Conservation (phyloP, 345 rosid genomes). For the Gossypium stocksii region DNA sequence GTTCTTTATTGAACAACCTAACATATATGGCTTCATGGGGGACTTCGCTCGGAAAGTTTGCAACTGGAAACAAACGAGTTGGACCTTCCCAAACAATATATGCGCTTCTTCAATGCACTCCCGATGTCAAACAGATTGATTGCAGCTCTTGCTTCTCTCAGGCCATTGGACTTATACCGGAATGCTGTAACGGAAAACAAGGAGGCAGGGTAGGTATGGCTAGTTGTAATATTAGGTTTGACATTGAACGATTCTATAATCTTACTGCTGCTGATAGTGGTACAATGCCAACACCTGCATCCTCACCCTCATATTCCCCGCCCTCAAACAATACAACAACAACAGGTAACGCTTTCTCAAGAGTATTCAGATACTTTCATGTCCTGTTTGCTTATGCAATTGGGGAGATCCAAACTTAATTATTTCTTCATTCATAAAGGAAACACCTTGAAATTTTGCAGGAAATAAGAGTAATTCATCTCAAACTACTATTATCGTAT, state of each 20-base stretch:
- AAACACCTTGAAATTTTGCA: no score
- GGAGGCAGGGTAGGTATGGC: constrained; percentile 23
- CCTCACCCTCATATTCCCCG: not conserved
- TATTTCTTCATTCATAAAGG: no score
- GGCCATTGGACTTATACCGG: not conserved
- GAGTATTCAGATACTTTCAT: no score
- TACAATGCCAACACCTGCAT: not conserved
- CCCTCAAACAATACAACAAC: not conserved
- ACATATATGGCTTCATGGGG: constrained; percentile 19
- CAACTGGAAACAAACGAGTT: not conserved
- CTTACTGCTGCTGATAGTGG: not conserved
- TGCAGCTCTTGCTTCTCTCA: constrained; percentile 20
- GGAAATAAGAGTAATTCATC: no score
- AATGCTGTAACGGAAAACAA: not conserved
- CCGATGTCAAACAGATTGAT: constrained; percentile 18
- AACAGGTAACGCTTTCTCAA: not conserved
- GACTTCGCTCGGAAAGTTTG: constrained; percentile 20
- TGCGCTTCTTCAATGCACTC: constrained; percentile 39
- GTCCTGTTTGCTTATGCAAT: no score
- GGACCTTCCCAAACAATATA: constrained; percentile 7
- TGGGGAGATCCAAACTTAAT: no score
- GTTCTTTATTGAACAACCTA: constrained; percentile 10
- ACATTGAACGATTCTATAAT: constrained; percentile 20
- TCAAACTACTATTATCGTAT: no score
- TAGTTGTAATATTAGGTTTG: constrained; percentile 34